phyloP scores from a whole-genome alignment of 805 yeast genomes.

The Candida insectalens region DNA sequence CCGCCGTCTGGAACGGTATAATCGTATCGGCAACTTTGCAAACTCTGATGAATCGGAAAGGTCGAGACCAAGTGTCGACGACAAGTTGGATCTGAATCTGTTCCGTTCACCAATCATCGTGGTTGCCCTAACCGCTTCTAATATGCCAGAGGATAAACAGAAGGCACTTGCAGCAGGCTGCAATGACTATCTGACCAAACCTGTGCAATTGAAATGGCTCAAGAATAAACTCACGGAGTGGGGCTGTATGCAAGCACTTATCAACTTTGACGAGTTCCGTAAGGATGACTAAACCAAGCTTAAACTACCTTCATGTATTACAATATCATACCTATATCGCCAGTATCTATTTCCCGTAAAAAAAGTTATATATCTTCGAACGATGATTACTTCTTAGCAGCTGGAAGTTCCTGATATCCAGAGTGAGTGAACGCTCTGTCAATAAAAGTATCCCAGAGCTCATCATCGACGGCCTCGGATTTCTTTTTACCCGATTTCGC shows the following conservation, averaged over 20 bases:
- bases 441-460: conserved; percentile 47
- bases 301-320: background rate
- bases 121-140: conserved; percentile 92
- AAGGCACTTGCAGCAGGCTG: conserved; percentile 96
- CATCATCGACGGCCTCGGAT: conserved; percentile 3
- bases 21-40: conserved; percentile 59
- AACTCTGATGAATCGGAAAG: conserved; percentile 6
- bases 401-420: conserved; percentile 47
- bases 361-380: too few relatives aligned
- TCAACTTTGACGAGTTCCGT: conserved; percentile 91
- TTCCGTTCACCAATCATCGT: conserved; percentile 94
- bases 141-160: conserved; percentile 73
- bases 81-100: conserved; percentile 46
- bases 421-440: conserved; percentile 54
- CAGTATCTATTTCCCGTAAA: background rate
- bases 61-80: too few relatives aligned
- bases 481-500: conserved; percentile 23
- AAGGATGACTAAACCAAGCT: conserved; percentile 15
- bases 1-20: conserved; percentile 69
- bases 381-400: too few relatives aligned
- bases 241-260: conserved; percentile 99
- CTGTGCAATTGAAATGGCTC: conserved; percentile 90
- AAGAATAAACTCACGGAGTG: conserved; percentile 91
- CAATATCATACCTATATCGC: background rate
- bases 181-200: conserved; percentile 92